These are phyloP conservation scores for Nematocida parisii DNA, from an alignment of 371 early-diverging fungal species.

Conservation along the genomic window DNA sequence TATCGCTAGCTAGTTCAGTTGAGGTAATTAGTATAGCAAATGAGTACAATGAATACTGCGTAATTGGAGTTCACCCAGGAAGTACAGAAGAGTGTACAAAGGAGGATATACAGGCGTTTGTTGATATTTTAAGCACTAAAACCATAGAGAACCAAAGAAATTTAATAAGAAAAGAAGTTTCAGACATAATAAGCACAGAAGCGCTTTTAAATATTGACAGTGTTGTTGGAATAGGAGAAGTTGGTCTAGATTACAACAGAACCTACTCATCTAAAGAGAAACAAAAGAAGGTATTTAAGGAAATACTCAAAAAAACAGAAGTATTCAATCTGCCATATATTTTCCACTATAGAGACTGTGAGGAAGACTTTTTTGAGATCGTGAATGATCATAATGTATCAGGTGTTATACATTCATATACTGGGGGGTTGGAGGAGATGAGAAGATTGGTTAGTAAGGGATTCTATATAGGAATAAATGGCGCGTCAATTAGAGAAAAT, in stretches of 20 bases:
- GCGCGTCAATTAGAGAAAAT: conserved; percentile 84
- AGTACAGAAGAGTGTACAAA: neutral
- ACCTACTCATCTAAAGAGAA: conserved; percentile 68
- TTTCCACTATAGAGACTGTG: conserved; percentile 71
- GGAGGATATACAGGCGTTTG: conserved; percentile 18
- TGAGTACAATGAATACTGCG: conserved; percentile 16
- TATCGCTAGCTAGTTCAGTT: conserved; percentile 12
- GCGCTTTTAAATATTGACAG: neutral
- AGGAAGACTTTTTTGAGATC: conserved; percentile 70
- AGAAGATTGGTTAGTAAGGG: conserved; percentile 74
- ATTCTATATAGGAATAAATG: conserved; percentile 90
- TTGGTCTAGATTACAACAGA: conserved; percentile 72
- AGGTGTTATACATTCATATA: conserved; percentile 90
- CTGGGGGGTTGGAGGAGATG: conserved; percentile 78
- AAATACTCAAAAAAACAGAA: conserved; percentile 67
- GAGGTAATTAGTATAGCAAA: conserved; percentile 23
- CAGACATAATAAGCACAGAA: neutral
- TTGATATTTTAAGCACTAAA: conserved; percentile 9
- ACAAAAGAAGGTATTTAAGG: conserved; percentile 70
- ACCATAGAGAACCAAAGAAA: neutral
- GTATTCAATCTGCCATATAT: conserved; percentile 64
- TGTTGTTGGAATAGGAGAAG: conserved; percentile 72
- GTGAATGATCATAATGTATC: conserved; percentile 60
- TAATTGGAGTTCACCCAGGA: conserved; percentile 46
- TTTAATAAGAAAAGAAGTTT: neutral